These are phyloP conservation scores for Reticulascus tulasneorum DNA, from an alignment of 2,329 filamentous ascomycete species.

Conservation along the genomic window DNA sequence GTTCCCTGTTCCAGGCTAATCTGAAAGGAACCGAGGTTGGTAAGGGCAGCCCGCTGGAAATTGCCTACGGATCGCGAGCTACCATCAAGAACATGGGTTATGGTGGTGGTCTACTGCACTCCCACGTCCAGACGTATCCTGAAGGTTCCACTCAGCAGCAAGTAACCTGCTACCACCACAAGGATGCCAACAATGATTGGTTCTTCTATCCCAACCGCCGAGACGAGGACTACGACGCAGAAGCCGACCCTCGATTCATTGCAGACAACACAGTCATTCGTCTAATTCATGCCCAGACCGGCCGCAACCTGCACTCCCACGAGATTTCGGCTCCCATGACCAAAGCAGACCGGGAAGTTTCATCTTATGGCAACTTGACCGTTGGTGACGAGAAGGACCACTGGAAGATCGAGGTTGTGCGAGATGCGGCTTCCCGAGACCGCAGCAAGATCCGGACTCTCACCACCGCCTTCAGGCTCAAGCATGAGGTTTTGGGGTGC, in stretches of 20 bases:
- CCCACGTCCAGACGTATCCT: conserved; percentile 92
- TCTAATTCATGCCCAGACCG: conserved; percentile 90
- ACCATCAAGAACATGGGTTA: conserved; percentile 99
- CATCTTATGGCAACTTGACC: conserved; percentile 91
- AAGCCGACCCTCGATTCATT: conserved; percentile 71
- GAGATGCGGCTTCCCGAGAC: conserved; percentile 83
- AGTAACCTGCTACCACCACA: conserved; percentile 98
- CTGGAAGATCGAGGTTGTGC: conserved; percentile 90
- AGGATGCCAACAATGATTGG: conserved; percentile 99
- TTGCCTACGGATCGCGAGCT: conserved; percentile 82
- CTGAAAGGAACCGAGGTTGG: conserved; percentile 90
- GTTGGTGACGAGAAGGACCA: conserved; percentile 97
- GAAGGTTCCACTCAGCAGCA: conserved; percentile 94
- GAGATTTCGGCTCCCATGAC: conserved; percentile 82
- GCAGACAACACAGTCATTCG: conserved; percentile 75
- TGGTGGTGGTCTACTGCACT: conserved; percentile 91
- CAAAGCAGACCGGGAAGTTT: conserved; percentile 89
- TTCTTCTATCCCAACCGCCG: conserved; percentile 93
- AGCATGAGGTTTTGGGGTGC: conserved; percentile 77
- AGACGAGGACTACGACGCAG: conserved; percentile 67
- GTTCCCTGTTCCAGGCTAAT: conserved; percentile 97
- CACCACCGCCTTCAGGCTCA: conserved; percentile 88
- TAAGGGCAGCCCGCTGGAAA: conserved; percentile 87
- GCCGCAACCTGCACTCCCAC: conserved; percentile 95
- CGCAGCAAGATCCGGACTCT: conserved; percentile 82